Percentiles rank a stretch among this genome's conserved stretches.
Conservation (phyloP, 805 yeast species). For the Metschnikowia shivogae region DNA sequence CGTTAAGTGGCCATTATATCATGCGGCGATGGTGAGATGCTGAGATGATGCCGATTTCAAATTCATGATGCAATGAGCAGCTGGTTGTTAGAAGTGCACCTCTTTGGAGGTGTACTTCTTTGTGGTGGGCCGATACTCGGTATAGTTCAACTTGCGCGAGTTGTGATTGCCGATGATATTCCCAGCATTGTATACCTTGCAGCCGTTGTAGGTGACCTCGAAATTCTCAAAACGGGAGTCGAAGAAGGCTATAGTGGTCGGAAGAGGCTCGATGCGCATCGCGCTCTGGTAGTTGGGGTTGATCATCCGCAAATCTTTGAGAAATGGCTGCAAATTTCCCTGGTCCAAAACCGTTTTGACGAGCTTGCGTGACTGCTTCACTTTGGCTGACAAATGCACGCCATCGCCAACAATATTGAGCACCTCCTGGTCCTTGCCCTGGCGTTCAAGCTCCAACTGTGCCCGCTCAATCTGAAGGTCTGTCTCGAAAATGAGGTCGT, state of each 20-base stretch:
- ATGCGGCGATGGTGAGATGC: no score
- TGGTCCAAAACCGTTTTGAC: conserved; percentile 84
- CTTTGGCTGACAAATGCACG: conserved; percentile 38
- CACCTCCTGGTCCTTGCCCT: conserved; percentile 21
- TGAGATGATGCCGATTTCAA: no score
- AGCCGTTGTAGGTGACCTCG: conserved; percentile 76
- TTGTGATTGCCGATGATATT: conserved; percentile 37
- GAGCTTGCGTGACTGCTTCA: conserved; percentile 60
- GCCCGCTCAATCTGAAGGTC: conserved; percentile 29
- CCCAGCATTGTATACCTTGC: conserved; percentile 71
- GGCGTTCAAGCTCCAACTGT: conserved; percentile 18
- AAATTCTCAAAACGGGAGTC: conserved; percentile 71
- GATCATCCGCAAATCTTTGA: conserved; percentile 55
- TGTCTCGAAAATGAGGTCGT: conserved; percentile 54
- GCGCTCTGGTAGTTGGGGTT: conserved; percentile 67
- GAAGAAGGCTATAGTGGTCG: conserved; percentile 55
- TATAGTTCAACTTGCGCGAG: conserved; percentile 49
- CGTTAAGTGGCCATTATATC: no score
- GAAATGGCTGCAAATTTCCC: conserved; percentile 81
- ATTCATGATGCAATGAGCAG: neutral
- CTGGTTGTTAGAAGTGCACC: conserved; percentile 9
- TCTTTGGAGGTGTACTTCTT: conserved; percentile 50
- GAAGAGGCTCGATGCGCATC: conserved; percentile 73
- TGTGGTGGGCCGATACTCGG: conserved; percentile 66
- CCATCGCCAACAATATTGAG: conserved; percentile 16